Evolutionary conservation across 116 monocot species (phyloP).

Genomic region (Papilionanthe hybrid): DNA sequence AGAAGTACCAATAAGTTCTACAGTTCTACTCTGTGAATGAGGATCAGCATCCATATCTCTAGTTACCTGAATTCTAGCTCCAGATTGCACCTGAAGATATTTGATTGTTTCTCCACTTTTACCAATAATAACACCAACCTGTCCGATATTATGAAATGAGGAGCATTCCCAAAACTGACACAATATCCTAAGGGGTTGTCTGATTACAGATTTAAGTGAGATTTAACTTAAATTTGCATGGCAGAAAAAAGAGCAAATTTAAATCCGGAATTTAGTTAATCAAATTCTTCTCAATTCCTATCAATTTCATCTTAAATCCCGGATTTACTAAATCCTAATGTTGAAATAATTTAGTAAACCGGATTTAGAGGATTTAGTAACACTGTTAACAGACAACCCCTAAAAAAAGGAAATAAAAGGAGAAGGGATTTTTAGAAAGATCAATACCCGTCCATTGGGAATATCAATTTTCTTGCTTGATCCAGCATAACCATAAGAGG

Average conservation of each 20-base stretch:
- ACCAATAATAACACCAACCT: slow-evolving; percentile 99
- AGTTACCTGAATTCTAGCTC: slow-evolving; percentile 93
- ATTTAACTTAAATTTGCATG: no score
- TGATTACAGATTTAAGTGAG: no score
- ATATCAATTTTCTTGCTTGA: slow-evolving; percentile 83
- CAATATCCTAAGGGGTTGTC: background rate
- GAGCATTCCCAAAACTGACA: background rate
- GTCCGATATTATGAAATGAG: background rate
- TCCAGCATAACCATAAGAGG: slow-evolving; percentile 46
- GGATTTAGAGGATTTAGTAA: no score
- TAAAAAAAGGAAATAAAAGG: background rate
- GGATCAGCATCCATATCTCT: slow-evolving; percentile 84
- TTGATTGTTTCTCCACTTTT: slow-evolving; percentile 96
- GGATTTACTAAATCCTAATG: no score
- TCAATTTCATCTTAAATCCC: no score
- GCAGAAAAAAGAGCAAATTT: no score
- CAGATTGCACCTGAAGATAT: slow-evolving; percentile 84
- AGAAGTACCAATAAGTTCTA: slow-evolving; percentile 66
- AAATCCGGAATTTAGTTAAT: no score
- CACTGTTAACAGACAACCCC: background rate
- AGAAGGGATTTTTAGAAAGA: background rate
- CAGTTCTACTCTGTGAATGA: slow-evolving; percentile 54
- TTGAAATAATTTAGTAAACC: no score
- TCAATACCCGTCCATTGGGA: slow-evolving; percentile 78
- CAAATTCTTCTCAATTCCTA: no score